Evolutionary conservation across 1,284 basidiomycete genomes (phyloP).

Genomic region (Cryptococcus neoformans): DNA sequence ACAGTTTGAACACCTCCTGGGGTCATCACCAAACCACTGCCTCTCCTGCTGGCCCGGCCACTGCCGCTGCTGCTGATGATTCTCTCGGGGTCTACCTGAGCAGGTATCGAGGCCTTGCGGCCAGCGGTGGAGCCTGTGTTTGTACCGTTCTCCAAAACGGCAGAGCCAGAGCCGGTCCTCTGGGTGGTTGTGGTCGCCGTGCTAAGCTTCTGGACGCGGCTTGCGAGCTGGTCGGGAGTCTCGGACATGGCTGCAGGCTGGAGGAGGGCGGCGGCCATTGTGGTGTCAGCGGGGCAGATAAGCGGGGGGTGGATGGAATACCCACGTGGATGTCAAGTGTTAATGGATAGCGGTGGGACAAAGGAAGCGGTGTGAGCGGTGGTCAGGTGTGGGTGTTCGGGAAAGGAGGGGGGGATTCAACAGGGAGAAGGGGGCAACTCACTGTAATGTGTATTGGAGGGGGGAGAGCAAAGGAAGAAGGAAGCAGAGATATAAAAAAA

Average conservation of each 20-base stretch:
- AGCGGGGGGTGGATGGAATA: neutral
- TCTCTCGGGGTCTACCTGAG: conserved; percentile 10
- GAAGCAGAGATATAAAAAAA: no score
- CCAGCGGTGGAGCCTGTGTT: conserved; percentile 38
- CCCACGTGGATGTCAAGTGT: neutral
- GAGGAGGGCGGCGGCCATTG: neutral
- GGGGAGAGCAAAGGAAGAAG: no score
- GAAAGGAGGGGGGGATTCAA: neutral
- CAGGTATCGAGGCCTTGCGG: conserved; percentile 28
- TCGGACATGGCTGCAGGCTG: conserved; percentile 11
- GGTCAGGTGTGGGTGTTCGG: neutral
- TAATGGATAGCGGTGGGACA: neutral
- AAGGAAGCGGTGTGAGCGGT: neutral
- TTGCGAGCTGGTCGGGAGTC: conserved; percentile 9
- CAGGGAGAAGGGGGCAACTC: neutral
- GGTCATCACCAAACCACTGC: conserved; percentile 61
- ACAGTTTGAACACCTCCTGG: conserved; percentile 71
- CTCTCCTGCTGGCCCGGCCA: conserved; percentile 32
- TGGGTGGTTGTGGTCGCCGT: conserved; percentile 3
- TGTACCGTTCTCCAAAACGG: conserved; percentile 42
- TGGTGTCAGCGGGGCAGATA: neutral
- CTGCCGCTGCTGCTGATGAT: conserved; percentile 8
- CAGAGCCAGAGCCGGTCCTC: conserved; percentile 2
- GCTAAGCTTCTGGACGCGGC: conserved; percentile 10
- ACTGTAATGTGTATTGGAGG: neutral